Conservation (phyloP, 2,329 filamentous ascomycete genomes). For the Arthrobotrys entomopaga region DNA sequence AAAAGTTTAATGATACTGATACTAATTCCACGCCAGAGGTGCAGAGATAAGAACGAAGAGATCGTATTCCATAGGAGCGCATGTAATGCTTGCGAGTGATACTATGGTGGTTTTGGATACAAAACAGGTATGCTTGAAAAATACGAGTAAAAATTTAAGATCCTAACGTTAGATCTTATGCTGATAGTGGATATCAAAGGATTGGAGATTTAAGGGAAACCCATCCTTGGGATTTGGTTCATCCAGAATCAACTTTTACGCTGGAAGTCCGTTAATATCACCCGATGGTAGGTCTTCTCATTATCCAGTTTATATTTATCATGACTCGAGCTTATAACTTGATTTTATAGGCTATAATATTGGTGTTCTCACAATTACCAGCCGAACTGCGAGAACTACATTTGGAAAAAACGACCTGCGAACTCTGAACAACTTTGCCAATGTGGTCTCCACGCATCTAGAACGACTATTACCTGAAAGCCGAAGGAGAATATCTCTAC, state of each 20-base stretch:
- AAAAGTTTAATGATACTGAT: not conserved
- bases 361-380: conserved; percentile 41
- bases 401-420: conserved; percentile 51
- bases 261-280: conserved; percentile 61
- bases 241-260: conserved; percentile 61
- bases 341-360: conserved; percentile 40
- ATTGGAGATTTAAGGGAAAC: conserved; percentile 61
- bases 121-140: conserved; percentile 58
- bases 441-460: conserved; percentile 47
- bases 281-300: conserved; percentile 56
- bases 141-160: not conserved
- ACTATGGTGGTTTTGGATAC: conserved; percentile 61
- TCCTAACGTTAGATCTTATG: not conserved
- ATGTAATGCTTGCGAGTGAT: conserved; percentile 61
- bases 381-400: not conserved
- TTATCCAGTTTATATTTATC: too few species aligned
- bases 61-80: conserved; percentile 61
- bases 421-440: conserved; percentile 48
- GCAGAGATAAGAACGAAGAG: conserved; percentile 57
- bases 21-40: conserved; percentile 55
- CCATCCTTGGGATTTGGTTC: conserved; percentile 59
- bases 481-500: conserved; percentile 1
- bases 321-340: conserved; percentile 33
- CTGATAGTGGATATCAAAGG: conserved; percentile 49
- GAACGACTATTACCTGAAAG: conserved; percentile 47